Evolutionary conservation across 108 stramenopile genomes (phyloP).

Genomic region (Nitzschia palea): DNA sequence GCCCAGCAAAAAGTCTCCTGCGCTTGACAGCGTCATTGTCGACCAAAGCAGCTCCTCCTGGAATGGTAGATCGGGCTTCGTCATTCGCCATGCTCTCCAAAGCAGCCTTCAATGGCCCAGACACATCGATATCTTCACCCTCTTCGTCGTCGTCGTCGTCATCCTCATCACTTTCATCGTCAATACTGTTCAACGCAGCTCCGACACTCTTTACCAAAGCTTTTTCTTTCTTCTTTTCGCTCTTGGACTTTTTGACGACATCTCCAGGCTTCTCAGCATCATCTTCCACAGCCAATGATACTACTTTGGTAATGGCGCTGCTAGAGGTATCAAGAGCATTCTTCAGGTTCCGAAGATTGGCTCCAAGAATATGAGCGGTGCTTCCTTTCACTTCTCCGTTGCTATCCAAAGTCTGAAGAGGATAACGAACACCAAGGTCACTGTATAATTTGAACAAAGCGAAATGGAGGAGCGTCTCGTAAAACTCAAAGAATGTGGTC

Average conservation of each 20-base stretch:
- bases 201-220: constrained; percentile 64
- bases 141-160: constrained; percentile 67
- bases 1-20: constrained; percentile 74
- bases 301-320: constrained; percentile 62
- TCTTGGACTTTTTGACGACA: constrained; percentile 27
- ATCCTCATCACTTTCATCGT: constrained; percentile 43
- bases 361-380: constrained; percentile 67
- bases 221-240: constrained; percentile 55
- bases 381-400: constrained; percentile 59
- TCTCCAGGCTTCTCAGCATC: constrained; percentile 9
- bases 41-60: constrained; percentile 37
- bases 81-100: constrained; percentile 71
- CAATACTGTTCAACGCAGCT: constrained; percentile 63
- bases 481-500: constrained; percentile 99
- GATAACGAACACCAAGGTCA: constrained; percentile 87
- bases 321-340: constrained; percentile 59
- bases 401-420: constrained; percentile 53
- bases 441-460: constrained; percentile 95
- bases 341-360: constrained; percentile 61
- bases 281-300: constrained; percentile 55
- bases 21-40: constrained; percentile 75
- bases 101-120: constrained; percentile 77
- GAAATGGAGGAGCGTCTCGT: constrained; percentile 93
- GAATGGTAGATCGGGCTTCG: constrained; percentile 34
- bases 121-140: constrained; percentile 70